A percentile compares a stretch with the other conserved stretches of the same genome.
These are phyloP conservation scores for Cladosporium austrohemisphaericum DNA, from an alignment of 2,329 filamentous ascomycete species.

Conservation along the genomic window DNA sequence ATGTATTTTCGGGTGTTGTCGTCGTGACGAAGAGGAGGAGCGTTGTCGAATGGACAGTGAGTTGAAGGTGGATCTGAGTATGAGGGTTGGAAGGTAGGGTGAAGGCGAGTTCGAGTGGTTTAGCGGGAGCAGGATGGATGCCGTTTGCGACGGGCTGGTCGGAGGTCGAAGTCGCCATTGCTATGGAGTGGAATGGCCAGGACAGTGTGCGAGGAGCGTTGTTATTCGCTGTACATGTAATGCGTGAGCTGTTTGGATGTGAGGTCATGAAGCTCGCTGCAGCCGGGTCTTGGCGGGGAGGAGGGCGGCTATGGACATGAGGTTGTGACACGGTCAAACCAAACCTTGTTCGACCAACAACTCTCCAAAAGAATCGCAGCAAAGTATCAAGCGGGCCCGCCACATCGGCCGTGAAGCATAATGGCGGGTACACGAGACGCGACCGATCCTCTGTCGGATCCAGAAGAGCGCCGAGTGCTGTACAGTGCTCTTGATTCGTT, in stretches of 20 bases:
- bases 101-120: slow-evolving; percentile 54
- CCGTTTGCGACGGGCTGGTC: slow-evolving; percentile 26
- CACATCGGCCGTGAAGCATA: neutral
- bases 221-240: neutral
- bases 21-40: slow-evolving; percentile 57
- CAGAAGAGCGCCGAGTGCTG: slow-evolving; percentile 75
- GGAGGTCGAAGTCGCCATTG: slow-evolving; percentile 23
- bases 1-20: slow-evolving; percentile 31
- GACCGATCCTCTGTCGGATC: slow-evolving; percentile 55
- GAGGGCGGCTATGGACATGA: too few relatives aligned
- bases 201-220: neutral
- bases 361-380: too few relatives aligned
- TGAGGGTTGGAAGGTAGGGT: slow-evolving; percentile 54
- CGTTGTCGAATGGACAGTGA: slow-evolving; percentile 52
- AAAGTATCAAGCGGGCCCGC: too few relatives aligned
- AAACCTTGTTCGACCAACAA: too few relatives aligned
- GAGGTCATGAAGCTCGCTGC: slow-evolving; percentile 8
- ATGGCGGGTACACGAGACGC: neutral
- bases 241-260: slow-evolving; percentile 1
- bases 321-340: too few relatives aligned
- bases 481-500: slow-evolving; percentile 85
- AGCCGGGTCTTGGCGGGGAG: neutral
- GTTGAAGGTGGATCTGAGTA: slow-evolving; percentile 57
- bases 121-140: slow-evolving; percentile 20
- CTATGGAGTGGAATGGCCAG: slow-evolving; percentile 1